phyloP scores from a whole-genome alignment of 768 basidiomycete genomes.

The Pulveroboletus frians region DNA sequence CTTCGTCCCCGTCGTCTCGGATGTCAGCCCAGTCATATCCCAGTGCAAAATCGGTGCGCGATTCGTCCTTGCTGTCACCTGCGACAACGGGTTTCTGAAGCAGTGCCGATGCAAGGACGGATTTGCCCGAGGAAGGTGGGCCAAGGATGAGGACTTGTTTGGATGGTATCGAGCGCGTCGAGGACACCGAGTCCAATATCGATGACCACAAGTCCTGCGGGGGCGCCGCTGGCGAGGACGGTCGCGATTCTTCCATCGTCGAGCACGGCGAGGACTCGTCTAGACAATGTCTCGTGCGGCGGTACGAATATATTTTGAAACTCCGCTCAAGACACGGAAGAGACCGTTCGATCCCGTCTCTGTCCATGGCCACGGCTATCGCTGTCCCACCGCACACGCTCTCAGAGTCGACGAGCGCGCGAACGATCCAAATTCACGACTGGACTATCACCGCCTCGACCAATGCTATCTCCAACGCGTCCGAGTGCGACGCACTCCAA shows the following conservation, averaged over 20 bases:
- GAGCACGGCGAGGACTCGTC: no score
- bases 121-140: conserved; percentile 74
- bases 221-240: conserved; percentile 67
- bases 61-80: conserved; percentile 55
- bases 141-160: conserved; percentile 87
- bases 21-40: conserved; percentile 93
- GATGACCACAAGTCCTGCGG: conserved; percentile 88
- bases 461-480: conserved; percentile 74
- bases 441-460: conserved; percentile 72
- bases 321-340: conserved; percentile 15
- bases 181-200: conserved; percentile 84
- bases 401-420: conserved; percentile 63
- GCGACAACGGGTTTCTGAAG: conserved; percentile 56
- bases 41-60: conserved; percentile 71
- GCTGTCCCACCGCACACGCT: conserved; percentile 60
- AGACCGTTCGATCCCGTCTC: background rate
- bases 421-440: conserved; percentile 58
- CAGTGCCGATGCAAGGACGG: conserved; percentile 63
- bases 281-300: no score
- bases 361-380: conserved; percentile 37
- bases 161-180: conserved; percentile 72
- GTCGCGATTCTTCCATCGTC: conserved; percentile 43
- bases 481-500: conserved; percentile 67
- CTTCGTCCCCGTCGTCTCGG: conserved; percentile 91
- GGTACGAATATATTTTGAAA: conserved; percentile 17